phyloP scores from a whole-genome alignment of 768 basidiomycete genomes.

The Cystobasidium ongulense region DNA sequence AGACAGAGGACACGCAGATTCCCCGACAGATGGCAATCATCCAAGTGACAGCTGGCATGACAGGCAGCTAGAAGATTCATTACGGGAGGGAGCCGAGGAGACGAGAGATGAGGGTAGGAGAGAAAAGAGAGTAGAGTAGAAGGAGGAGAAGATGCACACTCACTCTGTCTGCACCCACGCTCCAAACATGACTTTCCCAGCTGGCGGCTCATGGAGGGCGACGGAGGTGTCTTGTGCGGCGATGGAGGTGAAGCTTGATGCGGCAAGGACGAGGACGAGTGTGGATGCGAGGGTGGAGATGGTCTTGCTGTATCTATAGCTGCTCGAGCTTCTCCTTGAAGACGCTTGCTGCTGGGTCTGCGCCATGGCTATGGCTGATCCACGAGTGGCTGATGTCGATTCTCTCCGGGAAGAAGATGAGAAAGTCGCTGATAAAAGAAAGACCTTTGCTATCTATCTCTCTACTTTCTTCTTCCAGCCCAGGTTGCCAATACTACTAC shows the following conservation, averaged over 20 bases:
- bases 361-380: no score
- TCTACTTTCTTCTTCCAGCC: no score
- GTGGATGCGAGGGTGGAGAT: not conserved
- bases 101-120: not conserved
- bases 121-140: not conserved
- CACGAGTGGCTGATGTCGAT: no score
- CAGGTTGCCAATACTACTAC: no score
- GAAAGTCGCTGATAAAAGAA: no score
- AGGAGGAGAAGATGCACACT: conserved; percentile 6
- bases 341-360: no score
- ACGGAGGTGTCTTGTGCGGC: not conserved
- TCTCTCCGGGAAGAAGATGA: no score
- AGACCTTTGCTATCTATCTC: no score
- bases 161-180: conserved; percentile 40
- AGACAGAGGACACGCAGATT: no score
- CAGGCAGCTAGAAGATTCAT: not conserved
- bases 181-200: conserved; percentile 38
- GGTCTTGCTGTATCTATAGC: not conserved
- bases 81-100: not conserved
- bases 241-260: not conserved
- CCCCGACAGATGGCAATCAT: not conserved
- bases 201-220: conserved; percentile 35
- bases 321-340: not conserved
- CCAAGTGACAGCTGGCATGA: not conserved
- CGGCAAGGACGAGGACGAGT: not conserved